These are phyloP conservation scores for Artemisia annua DNA, from an alignment of 129 eudicot species.

Conservation along the genomic window DNA sequence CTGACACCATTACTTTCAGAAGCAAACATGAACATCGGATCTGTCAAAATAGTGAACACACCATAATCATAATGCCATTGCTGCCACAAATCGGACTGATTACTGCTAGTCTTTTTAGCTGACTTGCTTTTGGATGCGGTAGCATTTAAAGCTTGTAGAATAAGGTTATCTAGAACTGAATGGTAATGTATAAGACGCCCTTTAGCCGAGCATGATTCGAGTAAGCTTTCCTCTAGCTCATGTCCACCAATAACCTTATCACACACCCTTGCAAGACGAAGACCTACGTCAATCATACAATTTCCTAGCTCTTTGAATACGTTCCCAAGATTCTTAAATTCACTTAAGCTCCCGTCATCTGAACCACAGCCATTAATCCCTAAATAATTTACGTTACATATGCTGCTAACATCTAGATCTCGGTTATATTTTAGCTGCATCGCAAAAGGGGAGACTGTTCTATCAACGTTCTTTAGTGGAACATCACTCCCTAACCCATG, in stretches of 20 bases:
- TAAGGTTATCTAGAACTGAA: constrained; percentile 56
- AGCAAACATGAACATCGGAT: constrained; percentile 68
- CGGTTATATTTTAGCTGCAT: constrained; percentile 70
- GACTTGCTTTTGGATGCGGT: constrained; percentile 9
- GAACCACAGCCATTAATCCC: not conserved
- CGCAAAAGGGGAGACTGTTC: constrained; percentile 81
- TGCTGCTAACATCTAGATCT: constrained; percentile 17
- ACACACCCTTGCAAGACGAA: constrained; percentile 65
- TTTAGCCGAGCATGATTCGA: constrained; percentile 72
- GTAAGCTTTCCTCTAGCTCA: constrained; percentile 72
- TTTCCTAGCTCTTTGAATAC: constrained; percentile 66
- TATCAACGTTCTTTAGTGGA: constrained; percentile 67
- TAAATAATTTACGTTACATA: constrained; percentile 5
- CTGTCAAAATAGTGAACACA: constrained; percentile 74
- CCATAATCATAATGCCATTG: constrained; percentile 99
- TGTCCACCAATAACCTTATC: constrained; percentile 78
- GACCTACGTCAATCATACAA: constrained; percentile 86
- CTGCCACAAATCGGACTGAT: constrained; percentile 64
- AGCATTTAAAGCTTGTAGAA: constrained; percentile 37
- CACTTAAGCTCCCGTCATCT: constrained; percentile 17
- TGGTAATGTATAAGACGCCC: constrained; percentile 97
- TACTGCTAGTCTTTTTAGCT: constrained; percentile 1
- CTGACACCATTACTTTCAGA: constrained; percentile 20
- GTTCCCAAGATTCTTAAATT: constrained; percentile 55
- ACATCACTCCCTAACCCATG: constrained; percentile 95